Percentiles rank a stretch among this genome's conserved stretches.
Evolutionary conservation across 148 eudicot species (phyloP).

Genomic region (Diospyros kaki): DNA sequence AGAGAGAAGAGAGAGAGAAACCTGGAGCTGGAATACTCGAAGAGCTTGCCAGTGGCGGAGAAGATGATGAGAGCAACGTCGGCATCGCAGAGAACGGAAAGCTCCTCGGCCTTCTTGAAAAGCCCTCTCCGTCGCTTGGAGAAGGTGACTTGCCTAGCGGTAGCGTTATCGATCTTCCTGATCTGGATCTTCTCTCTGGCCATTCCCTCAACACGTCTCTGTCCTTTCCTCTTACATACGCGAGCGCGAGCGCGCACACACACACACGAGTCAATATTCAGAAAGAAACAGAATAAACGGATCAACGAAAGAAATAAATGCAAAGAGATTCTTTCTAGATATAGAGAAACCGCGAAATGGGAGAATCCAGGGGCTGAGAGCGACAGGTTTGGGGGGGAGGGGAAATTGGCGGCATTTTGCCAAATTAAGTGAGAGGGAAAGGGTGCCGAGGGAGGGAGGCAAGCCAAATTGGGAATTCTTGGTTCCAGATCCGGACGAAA

Average conservation of each 20-base stretch:
- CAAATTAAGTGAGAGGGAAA: conserved; percentile 11
- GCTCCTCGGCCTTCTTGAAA: conserved; percentile 94
- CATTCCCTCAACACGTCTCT: conserved; percentile 26
- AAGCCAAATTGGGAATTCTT: not conserved
- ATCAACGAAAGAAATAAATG: not conserved
- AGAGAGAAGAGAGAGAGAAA: conserved; percentile 26
- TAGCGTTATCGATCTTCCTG: conserved; percentile 80
- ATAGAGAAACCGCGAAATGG: not conserved
- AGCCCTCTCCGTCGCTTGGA: conserved; percentile 94
- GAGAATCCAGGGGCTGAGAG: not conserved
- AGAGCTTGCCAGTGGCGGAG: conserved; percentile 80
- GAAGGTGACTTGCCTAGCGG: conserved; percentile 91
- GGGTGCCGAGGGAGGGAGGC: not conserved
- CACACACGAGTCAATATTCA: not conserved
- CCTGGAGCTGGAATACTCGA: conserved; percentile 80
- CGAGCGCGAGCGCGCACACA: not conserved
- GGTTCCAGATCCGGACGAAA: not conserved
- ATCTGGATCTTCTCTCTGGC: conserved; percentile 84
- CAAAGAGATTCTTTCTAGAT: conserved; percentile 12
- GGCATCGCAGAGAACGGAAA: conserved; percentile 87
- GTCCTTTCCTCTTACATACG: not conserved
- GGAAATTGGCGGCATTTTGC: conserved; percentile 19
- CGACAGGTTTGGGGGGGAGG: conserved; percentile 2
- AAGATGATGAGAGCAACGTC: conserved; percentile 80
- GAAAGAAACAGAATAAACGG: conserved; percentile 20